A percentile compares a stretch with the other conserved stretches of the same genome.
Conservation (phyloP, 2,329 filamentous ascomycete genomes). For the Xylariomycetidae sp. region DNA sequence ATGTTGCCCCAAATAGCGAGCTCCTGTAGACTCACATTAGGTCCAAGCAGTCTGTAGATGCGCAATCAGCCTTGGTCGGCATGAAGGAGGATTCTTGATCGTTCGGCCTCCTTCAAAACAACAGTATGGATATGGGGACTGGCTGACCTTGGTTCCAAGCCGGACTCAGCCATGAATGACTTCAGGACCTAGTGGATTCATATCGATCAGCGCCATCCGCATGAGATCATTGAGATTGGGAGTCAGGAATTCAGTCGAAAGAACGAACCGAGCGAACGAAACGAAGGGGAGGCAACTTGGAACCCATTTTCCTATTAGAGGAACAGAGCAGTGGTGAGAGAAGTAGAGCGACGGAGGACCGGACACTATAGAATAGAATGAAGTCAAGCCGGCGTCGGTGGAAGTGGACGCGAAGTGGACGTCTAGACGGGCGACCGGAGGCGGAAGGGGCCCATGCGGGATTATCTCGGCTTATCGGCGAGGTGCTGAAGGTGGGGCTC, state of each 20-base stretch:
- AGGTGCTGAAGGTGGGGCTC: too few relatives aligned
- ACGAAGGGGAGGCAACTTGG: constrained; percentile 46
- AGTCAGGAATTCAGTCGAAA: too few relatives aligned
- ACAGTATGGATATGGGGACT: background rate
- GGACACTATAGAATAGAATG: too few relatives aligned
- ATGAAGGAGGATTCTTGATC: background rate
- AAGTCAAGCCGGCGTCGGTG: too few relatives aligned
- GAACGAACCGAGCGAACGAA: constrained; percentile 61
- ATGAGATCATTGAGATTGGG: background rate
- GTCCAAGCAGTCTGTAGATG: constrained; percentile 33
- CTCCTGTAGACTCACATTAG: constrained; percentile 28
- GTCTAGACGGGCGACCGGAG: too few relatives aligned
- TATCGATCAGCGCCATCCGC: background rate
- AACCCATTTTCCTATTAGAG: too few relatives aligned
- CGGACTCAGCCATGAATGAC: constrained; percentile 79
- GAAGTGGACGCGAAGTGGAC: too few relatives aligned
- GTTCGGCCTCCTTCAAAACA: background rate
- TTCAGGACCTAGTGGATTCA: constrained; percentile 60
- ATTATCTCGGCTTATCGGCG: too few relatives aligned
- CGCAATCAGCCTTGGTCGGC: background rate
- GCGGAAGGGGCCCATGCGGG: too few relatives aligned
- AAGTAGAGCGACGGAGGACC: too few relatives aligned
- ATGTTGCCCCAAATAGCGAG: background rate
- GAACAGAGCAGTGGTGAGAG: too few relatives aligned
- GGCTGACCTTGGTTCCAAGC: constrained; percentile 76